phyloP scores from a whole-genome alignment of 2,329 filamentous ascomycete species.

The Penicillium corylophilum region DNA sequence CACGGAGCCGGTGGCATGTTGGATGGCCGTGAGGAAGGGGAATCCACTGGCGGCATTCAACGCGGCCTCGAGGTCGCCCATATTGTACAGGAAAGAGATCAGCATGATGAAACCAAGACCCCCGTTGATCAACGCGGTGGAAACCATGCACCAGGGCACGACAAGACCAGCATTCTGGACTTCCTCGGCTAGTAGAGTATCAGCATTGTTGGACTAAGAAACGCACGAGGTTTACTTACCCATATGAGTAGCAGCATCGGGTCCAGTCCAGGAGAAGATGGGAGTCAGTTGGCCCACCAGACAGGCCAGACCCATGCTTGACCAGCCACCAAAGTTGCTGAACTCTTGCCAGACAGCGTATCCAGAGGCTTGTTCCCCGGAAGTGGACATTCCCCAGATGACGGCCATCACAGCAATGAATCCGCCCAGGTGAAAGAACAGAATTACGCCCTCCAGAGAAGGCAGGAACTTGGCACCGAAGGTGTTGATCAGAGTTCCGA shows the following conservation, averaged over 20 bases:
- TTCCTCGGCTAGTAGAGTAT: conserved; percentile 45
- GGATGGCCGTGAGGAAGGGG: conserved; percentile 54
- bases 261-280: conserved; percentile 30
- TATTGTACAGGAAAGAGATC: conserved; percentile 46
- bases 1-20: conserved; percentile 44
- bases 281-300: conserved; percentile 37
- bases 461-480: conserved; percentile 48
- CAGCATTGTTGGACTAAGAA: not conserved
- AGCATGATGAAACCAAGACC: conserved; percentile 48
- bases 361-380: conserved; percentile 18
- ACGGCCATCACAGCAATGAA: conserved; percentile 46
- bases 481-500: conserved; percentile 54
- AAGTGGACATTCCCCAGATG: conserved; percentile 33
- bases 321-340: conserved; percentile 38
- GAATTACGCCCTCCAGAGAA: conserved; percentile 51
- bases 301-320: conserved; percentile 38
- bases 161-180: conserved; percentile 49
- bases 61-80: conserved; percentile 41
- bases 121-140: conserved; percentile 50
- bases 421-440: conserved; percentile 50
- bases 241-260: conserved; percentile 38
- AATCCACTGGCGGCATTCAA: conserved; percentile 46
- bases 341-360: conserved; percentile 40
- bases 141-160: conserved; percentile 51
- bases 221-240: conserved; percentile 14